phyloP scores from a whole-genome alignment of 805 yeast species.

The Candida awuae region DNA sequence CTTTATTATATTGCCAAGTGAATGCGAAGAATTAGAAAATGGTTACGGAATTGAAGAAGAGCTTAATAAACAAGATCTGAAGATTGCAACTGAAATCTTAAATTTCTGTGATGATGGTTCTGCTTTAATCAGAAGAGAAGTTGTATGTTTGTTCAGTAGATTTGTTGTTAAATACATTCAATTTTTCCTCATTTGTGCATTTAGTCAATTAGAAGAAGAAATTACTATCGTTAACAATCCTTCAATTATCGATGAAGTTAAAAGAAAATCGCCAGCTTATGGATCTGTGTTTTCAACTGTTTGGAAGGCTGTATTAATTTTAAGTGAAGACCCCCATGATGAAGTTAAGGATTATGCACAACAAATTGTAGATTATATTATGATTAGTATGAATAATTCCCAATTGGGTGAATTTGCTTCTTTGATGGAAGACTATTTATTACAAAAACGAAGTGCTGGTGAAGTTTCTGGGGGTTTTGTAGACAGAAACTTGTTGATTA shows the following conservation, averaged over 20 bases:
- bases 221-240: slow-evolving; percentile 57
- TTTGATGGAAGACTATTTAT: slow-evolving; percentile 57
- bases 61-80: slow-evolving; percentile 58
- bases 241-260: slow-evolving; percentile 50
- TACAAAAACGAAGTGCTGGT: slow-evolving; percentile 35
- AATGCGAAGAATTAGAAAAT: slow-evolving; percentile 30
- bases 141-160: slow-evolving; percentile 66
- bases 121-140: slow-evolving; percentile 79
- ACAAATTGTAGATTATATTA: slow-evolving; percentile 64
- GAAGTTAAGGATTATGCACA: slow-evolving; percentile 72
- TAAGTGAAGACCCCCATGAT: slow-evolving; percentile 81
- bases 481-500: slow-evolving; percentile 3
- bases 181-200: slow-evolving; percentile 81
- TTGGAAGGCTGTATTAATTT: slow-evolving; percentile 76
- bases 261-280: slow-evolving; percentile 68
- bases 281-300: slow-evolving; percentile 79
- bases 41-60: slow-evolving; percentile 28
- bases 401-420: slow-evolving; percentile 56
- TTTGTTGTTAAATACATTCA: slow-evolving; percentile 61
- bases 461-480: slow-evolving; percentile 2
- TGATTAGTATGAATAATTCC: slow-evolving; percentile 55
- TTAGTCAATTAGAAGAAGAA: slow-evolving; percentile 76
- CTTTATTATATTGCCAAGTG: slow-evolving; percentile 43
- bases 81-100: slow-evolving; percentile 60
- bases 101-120: slow-evolving; percentile 79